phyloP scores from a whole-genome alignment of 345 rosid genomes.

The Stellera chamaejasme region DNA sequence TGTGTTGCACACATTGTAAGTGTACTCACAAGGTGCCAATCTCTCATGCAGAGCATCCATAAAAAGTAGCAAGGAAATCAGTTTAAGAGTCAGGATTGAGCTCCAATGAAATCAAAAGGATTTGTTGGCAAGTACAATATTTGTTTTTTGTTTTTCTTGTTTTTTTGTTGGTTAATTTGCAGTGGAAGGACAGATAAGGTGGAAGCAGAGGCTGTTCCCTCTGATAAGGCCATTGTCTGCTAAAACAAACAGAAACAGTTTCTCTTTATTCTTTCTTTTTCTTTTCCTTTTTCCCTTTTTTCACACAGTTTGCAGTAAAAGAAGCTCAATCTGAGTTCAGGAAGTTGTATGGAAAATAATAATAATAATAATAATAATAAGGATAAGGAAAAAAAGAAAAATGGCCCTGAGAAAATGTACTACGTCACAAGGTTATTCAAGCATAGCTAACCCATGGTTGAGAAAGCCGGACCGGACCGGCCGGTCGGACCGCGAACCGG shows the following conservation, averaged over 20 bases:
- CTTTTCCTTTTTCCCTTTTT: too few relatives aligned
- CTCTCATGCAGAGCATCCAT: conserved; percentile 11
- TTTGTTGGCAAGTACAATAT: conserved; percentile 12
- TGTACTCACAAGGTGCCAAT: conserved; percentile 19
- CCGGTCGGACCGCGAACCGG: too few relatives aligned
- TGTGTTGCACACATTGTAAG: too few relatives aligned
- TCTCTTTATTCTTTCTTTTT: conserved; percentile 6
- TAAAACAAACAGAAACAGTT: conserved; percentile 30
- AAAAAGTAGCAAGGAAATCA: conserved; percentile 30
- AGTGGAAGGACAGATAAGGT: conserved; percentile 38
- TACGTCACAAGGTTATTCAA: conserved; percentile 12
- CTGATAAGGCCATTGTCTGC: conserved; percentile 15
- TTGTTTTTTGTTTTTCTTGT: too few relatives aligned
- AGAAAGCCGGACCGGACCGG: too few relatives aligned
- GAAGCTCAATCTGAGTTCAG: too few relatives aligned
- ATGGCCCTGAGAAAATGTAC: conserved; percentile 17
- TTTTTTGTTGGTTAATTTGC: not conserved
- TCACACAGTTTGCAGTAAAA: too few relatives aligned
- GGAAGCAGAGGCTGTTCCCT: conserved; percentile 31
- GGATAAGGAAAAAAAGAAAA: conserved; percentile 7
- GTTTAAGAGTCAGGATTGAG: conserved; percentile 14
- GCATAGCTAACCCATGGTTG: too few relatives aligned
- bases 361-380: too few relatives aligned
- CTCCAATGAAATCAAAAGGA: conserved; percentile 7
- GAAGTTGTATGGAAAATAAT: too few relatives aligned